These are phyloP conservation scores for Hypoxylon fragiforme DNA, from an alignment of 495 filamentous ascomycete species.

Conservation along the genomic window DNA sequence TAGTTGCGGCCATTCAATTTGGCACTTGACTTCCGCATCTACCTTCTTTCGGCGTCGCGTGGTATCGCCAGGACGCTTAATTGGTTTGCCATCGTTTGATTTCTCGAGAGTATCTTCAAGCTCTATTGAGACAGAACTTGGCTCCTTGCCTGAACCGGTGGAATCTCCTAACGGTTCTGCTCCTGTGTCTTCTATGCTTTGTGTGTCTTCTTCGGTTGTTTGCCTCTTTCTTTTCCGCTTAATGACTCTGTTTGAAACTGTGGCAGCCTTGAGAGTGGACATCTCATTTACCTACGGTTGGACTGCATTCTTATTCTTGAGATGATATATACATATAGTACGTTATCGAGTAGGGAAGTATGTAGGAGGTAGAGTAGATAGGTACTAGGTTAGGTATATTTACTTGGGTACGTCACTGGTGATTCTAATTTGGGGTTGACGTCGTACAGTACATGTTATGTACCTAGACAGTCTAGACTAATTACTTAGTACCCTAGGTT, in stretches of 20 bases:
- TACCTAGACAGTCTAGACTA: no score
- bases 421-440: constrained; percentile 15
- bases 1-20: constrained; percentile 67
- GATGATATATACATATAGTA: no score
- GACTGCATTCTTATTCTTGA: no score
- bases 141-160: not conserved
- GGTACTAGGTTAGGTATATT: no score
- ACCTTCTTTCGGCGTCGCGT: constrained; percentile 28
- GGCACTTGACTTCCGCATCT: constrained; percentile 21
- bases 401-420: no score
- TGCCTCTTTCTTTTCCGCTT: constrained; percentile 59
- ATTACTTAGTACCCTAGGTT: no score
- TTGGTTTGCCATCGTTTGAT: constrained; percentile 30
- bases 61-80: not conserved
- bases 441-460: constrained; percentile 24
- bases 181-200: no score
- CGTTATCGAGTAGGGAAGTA: no score
- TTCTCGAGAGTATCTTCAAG: not conserved
- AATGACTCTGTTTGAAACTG: constrained; percentile 57
- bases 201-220: constrained; percentile 34
- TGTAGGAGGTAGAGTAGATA: no score
- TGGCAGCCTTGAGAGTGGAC: constrained; percentile 59
- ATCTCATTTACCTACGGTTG: no score
- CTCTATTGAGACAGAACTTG: not conserved
- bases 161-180: not conserved